Conservation (phyloP, 495 filamentous ascomycete genomes). For the Cryomyces minteri region DNA sequence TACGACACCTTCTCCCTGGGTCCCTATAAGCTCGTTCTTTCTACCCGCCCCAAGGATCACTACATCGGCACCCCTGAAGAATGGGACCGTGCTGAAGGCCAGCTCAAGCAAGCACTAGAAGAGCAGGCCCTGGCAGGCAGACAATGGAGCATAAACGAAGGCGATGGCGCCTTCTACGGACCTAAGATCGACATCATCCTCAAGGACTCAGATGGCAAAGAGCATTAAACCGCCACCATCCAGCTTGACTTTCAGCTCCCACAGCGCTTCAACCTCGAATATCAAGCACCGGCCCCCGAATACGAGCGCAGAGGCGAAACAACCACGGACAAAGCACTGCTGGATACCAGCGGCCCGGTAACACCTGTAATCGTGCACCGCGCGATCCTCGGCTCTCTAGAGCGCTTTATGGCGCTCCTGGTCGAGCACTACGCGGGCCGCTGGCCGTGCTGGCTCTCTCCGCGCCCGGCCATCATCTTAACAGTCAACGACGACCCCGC, state of each 20-base stretch:
- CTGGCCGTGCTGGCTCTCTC: slow-evolving; percentile 88
- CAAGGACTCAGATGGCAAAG: slow-evolving; percentile 66
- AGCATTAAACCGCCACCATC: slow-evolving; percentile 81
- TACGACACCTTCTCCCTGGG: slow-evolving; percentile 61
- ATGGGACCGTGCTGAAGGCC: slow-evolving; percentile 66
- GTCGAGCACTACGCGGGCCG: slow-evolving; percentile 70
- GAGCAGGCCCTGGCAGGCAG: slow-evolving; percentile 28
- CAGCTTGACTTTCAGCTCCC: slow-evolving; percentile 92
- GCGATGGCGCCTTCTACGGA: slow-evolving; percentile 87
- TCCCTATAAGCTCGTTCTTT: slow-evolving; percentile 58
- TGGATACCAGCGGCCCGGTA: slow-evolving; percentile 32
- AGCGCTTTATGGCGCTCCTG: slow-evolving; percentile 71
- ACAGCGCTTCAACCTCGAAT: slow-evolving; percentile 60
- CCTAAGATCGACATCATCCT: slow-evolving; percentile 89
- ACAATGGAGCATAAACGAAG: slow-evolving; percentile 53
- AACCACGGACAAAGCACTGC: slow-evolving; percentile 19
- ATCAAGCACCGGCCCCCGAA: slow-evolving; percentile 44
- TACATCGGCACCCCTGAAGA: slow-evolving; percentile 64
- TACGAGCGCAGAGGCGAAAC: slow-evolving; percentile 17
- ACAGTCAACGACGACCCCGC: slow-evolving; percentile 49
- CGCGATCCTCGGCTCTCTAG: slow-evolving; percentile 71
- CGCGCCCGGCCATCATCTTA: slow-evolving; percentile 59
- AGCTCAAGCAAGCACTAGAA: slow-evolving; percentile 51
- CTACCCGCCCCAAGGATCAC: slow-evolving; percentile 57
- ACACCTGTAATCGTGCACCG: slow-evolving; percentile 77